A percentile compares a stretch with the other conserved stretches of the same genome.
Evolutionary conservation across 257 asterid genomes (phyloP).

Genomic region (Solanum paucissectum): DNA sequence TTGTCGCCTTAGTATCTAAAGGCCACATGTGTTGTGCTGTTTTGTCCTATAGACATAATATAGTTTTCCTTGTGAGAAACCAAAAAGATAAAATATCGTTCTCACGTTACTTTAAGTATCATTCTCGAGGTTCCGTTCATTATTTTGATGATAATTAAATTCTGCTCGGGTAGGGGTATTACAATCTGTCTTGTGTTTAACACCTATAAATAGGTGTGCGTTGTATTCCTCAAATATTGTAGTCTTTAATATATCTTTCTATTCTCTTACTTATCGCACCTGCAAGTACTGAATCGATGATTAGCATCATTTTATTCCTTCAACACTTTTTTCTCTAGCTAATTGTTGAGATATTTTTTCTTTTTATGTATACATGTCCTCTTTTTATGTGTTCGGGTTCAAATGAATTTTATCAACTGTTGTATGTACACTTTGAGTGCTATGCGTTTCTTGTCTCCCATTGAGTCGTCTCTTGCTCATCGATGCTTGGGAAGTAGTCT

Average conservation of each 20-base stretch:
- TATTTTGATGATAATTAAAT: background rate
- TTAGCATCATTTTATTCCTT: background rate
- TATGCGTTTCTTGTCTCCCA: background rate
- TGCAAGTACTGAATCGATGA: background rate
- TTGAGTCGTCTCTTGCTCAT: background rate
- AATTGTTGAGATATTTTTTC: background rate
- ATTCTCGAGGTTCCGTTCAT: background rate
- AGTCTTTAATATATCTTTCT: background rate
- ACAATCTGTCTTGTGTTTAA: background rate
- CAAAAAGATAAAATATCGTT: background rate
- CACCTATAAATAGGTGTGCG: background rate
- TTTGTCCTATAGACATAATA: background rate
- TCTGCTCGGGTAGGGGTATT: background rate
- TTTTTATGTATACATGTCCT: background rate
- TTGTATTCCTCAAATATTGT: background rate
- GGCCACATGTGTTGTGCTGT: background rate
- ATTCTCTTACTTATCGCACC: background rate
- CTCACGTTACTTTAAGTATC: background rate
- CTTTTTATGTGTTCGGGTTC: background rate
- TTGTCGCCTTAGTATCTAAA: background rate
- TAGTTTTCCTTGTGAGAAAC: background rate
- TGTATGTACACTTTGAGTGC: background rate
- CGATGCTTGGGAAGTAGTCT: background rate
- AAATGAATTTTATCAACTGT: background rate
- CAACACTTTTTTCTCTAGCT: background rate